Percentiles rank a stretch among this genome's conserved stretches.
Conservation (phyloP, 2,329 filamentous ascomycete species). For the Talaromyces sp. region DNA sequence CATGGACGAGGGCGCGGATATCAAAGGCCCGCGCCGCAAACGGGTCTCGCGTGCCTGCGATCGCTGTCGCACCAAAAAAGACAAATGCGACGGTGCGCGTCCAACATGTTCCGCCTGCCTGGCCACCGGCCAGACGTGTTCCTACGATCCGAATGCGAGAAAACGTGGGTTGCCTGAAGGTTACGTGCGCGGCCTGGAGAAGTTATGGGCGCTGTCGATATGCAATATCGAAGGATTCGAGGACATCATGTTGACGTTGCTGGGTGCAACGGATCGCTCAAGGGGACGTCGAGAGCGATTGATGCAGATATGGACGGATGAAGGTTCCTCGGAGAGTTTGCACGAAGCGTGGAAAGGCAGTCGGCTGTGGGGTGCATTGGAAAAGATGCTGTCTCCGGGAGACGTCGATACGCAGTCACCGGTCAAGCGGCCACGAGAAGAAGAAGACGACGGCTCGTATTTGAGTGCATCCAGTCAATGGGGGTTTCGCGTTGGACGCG, state of each 20-base stretch:
- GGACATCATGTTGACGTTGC: conserved; percentile 37
- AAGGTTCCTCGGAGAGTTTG: conserved; percentile 39
- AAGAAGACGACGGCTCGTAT: conserved; percentile 24
- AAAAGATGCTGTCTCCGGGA: conserved; percentile 39
- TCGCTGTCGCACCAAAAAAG: conserved; percentile 45
- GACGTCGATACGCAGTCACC: conserved; percentile 24
- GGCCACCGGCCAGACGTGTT: conserved; percentile 39
- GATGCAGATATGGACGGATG: conserved; percentile 40
- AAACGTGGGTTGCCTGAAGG: conserved; percentile 46
- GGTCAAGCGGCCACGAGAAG: conserved; percentile 36
- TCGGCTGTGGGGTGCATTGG: conserved; percentile 37
- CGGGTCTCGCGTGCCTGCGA: conserved; percentile 47
- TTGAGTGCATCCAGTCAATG: conserved; percentile 24
- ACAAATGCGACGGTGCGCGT: conserved; percentile 44
- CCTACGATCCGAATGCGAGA: conserved; percentile 44
- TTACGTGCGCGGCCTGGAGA: conserved; percentile 46
- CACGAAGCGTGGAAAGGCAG: conserved; percentile 46
- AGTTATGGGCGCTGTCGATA: conserved; percentile 44
- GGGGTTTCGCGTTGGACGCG: conserved; percentile 32
- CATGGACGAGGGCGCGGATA: conserved; percentile 40
- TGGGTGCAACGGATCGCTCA: conserved; percentile 36
- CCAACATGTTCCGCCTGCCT: conserved; percentile 43
- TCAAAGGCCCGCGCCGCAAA: conserved; percentile 40
- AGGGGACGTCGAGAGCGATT: conserved; percentile 31
- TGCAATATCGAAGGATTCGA: conserved; percentile 46